phyloP scores from a whole-genome alignment of 2,329 filamentous ascomycete species.

The Bipolaris cookei region DNA sequence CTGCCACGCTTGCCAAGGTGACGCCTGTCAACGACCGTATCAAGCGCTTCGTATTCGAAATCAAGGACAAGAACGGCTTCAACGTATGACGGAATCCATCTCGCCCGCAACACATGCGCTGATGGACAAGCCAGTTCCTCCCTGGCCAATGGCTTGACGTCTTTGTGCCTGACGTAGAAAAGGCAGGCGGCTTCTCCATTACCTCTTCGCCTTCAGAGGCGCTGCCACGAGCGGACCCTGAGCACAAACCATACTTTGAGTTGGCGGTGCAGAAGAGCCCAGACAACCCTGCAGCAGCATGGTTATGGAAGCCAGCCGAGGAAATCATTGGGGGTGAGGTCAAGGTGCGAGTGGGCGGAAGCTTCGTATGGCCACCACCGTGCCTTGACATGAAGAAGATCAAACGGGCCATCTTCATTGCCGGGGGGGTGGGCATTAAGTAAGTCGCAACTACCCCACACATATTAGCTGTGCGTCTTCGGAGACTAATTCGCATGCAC shows the following conservation, averaged over 20 bases:
- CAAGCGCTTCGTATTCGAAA: constrained; percentile 69
- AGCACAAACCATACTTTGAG: constrained; percentile 66
- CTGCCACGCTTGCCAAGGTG: constrained; percentile 66
- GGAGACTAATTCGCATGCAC: constrained; percentile 18
- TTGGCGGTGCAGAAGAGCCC: constrained; percentile 78
- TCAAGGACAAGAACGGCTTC: constrained; percentile 58
- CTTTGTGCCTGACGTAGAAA: constrained; percentile 70
- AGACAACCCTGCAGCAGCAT: constrained; percentile 74
- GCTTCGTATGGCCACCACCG: constrained; percentile 77
- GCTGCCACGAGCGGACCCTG: constrained; percentile 30
- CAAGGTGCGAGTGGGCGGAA: constrained; percentile 76
- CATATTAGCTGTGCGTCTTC: constrained; percentile 1
- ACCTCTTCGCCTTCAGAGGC: constrained; percentile 73
- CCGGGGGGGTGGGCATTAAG: constrained; percentile 85
- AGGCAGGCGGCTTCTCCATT: constrained; percentile 86
- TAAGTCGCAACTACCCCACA: constrained; percentile 42
- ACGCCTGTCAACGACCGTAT: constrained; percentile 70
- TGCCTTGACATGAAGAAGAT: constrained; percentile 54
- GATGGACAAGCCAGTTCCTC: constrained; percentile 61
- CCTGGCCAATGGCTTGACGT: constrained; percentile 91
- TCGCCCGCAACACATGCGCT: constrained; percentile 37
- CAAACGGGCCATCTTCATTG: constrained; percentile 72
- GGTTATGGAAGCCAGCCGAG: constrained; percentile 68
- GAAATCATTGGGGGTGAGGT: constrained; percentile 67
- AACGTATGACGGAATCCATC: constrained; percentile 53